Evolutionary conservation across 2,329 filamentous ascomycete species (phyloP).

Genomic region (Graphiopsis chlorocephala): DNA sequence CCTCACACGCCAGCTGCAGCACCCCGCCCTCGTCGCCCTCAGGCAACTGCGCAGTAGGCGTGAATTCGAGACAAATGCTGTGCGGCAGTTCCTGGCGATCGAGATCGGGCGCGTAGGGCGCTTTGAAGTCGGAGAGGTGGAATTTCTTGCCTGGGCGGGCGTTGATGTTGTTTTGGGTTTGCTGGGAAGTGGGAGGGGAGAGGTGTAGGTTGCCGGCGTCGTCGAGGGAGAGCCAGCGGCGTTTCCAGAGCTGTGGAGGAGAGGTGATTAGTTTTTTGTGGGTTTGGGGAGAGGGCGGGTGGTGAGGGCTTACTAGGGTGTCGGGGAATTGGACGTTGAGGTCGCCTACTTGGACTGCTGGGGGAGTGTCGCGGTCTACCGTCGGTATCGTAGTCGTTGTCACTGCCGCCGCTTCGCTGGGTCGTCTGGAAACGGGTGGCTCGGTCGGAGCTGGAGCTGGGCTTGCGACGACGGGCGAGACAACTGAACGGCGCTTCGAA

Average conservation of each 20-base stretch:
- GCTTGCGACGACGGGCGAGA: neutral
- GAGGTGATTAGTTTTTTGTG: neutral
- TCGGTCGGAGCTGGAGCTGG: conserved; percentile 18
- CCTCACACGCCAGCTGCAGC: conserved; percentile 62
- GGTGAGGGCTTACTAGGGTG: conserved; percentile 58
- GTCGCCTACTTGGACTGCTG: conserved; percentile 73
- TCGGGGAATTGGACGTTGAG: conserved; percentile 98
- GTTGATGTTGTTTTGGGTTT: conserved; percentile 26
- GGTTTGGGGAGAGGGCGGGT: neutral
- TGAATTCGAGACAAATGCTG: conserved; percentile 66
- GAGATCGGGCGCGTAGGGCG: conserved; percentile 79
- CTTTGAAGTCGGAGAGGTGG: conserved; percentile 78
- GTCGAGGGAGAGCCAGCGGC: conserved; percentile 82
- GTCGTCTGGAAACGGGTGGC: conserved; percentile 15
- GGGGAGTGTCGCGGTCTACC: conserved; percentile 40
- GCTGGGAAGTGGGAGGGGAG: conserved; percentile 61
- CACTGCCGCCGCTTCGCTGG: neutral
- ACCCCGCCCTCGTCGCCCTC: conserved; percentile 46
- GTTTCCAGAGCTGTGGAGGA: conserved; percentile 72
- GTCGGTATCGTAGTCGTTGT: neutral
- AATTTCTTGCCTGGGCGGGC: conserved; percentile 58
- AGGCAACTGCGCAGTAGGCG: conserved; percentile 20
- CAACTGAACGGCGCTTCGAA: conserved; percentile 44
- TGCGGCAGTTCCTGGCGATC: conserved; percentile 91
- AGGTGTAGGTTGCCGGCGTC: conserved; percentile 79